Base-by-base conservation (phyloP, 176 grass and related monocot species). In the Secale cereale region DNA sequence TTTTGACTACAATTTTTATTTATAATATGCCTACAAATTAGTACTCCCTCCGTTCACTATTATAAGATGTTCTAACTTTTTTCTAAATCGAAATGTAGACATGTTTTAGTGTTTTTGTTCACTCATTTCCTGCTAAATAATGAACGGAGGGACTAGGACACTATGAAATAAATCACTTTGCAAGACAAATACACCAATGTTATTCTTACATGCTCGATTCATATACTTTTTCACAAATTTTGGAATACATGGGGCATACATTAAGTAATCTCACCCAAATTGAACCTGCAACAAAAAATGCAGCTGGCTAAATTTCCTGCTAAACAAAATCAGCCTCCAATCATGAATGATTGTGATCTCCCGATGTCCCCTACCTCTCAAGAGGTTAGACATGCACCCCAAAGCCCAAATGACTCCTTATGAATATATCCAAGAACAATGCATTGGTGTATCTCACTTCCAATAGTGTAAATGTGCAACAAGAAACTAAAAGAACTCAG, bases 401-500 rank as follows among this genome's bases (percentile, higher is more conserved):
- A 61, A 61, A 73, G 72, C 59, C 19, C n/a, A 61, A 43, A 73
- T 73, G 50, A 74, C 2, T 62, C 19, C 56, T 52, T 28, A 20
- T 77, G 29, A 57, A 36, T 64, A 48, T 30, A 79, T 57, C 40
- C 52, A 72, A 57, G 27, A 46, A 73, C 27, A n/a, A 29, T 48
- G 48, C n/a, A 63, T 70, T 39, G 40, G 23, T 77, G 22, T n/a
- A 54, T 28, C 62, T 69, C 73, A 37, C 26, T 79, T 80, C 48
- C 22, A 76, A 43, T 27, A 31, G 37, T 37, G n/a, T 61, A 39
- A 72, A 59, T 71, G 5, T 13, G 11, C 39, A 79, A 27, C 26
- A 45, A 7, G 41, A 79, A 79, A 74, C 36, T 65, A 63, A 48
- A 67, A 31, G 41, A 45, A 90, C 14, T 64, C 39, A 50, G 54